Conservation (phyloP, 1,284 basidiomycete genomes). For the Boletus semigastroideus region DNA sequence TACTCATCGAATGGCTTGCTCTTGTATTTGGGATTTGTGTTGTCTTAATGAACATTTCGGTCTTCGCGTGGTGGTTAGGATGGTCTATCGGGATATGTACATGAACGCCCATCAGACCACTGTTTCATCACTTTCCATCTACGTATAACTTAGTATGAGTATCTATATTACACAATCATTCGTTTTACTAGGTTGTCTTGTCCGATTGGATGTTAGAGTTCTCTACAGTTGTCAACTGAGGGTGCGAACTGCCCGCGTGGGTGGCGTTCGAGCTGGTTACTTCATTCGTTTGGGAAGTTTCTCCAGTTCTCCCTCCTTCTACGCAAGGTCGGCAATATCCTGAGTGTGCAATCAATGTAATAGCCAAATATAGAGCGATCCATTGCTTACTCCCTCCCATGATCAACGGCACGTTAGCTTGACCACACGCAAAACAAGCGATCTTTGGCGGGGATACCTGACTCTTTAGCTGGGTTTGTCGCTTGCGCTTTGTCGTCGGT, state of each 20-base stretch:
- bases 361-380: neutral
- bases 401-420: constrained; percentile 68
- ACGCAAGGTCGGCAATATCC: constrained; percentile 63
- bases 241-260: neutral
- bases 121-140: constrained; percentile 4
- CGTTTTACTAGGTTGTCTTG: neutral
- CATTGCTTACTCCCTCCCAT: constrained; percentile 64
- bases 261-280: neutral
- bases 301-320: constrained; percentile 40
- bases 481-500: constrained; percentile 30
- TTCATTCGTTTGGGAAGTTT: constrained; percentile 8
- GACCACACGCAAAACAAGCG: constrained; percentile 57
- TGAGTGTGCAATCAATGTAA: constrained; percentile 24
- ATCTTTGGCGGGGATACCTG: constrained; percentile 40
- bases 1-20: constrained; percentile 62
- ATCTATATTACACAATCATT: constrained; percentile 4
- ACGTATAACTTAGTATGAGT: constrained; percentile 15
- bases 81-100: constrained; percentile 58
- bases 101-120: constrained; percentile 20
- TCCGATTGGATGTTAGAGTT: constrained; percentile 1
- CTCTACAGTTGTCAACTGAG: neutral
- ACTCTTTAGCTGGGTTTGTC: constrained; percentile 26
- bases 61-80: constrained; percentile 68
- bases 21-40: constrained; percentile 54
- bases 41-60: constrained; percentile 53